Percentiles rank a stretch among this genome's conserved stretches.
phyloP scores from a whole-genome alignment of 257 asterid species.

The Solanum raphanifolium region DNA sequence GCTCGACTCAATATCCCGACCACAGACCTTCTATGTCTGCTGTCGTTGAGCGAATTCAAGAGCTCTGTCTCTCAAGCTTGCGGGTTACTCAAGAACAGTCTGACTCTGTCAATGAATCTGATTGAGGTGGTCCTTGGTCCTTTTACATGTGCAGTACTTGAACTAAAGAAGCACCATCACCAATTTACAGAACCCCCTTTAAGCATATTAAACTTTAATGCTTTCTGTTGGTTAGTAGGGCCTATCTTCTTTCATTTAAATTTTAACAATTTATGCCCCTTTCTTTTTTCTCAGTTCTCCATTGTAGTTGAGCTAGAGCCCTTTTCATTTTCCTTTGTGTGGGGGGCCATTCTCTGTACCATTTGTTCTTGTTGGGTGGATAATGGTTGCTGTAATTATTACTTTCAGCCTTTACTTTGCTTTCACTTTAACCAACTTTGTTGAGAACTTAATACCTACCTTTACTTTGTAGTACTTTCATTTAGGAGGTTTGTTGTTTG shows the following conservation, averaged over 20 bases:
- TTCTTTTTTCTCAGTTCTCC: background rate
- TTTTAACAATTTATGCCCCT: conserved; percentile 2
- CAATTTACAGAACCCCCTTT: background rate
- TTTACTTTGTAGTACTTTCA: background rate
- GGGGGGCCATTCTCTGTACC: background rate
- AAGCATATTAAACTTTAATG: background rate
- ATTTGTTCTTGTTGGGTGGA: conserved; percentile 17
- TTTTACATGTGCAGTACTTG: background rate
- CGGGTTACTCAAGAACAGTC: background rate
- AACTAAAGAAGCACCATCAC: background rate
- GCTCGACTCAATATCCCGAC: conserved; percentile 30
- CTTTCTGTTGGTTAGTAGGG: conserved; percentile 2
- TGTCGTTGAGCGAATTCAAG: conserved; percentile 22
- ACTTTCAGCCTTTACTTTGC: conserved; percentile 20
- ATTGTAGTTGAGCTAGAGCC: background rate
- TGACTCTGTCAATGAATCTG: conserved; percentile 19
- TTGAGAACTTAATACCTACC: conserved; percentile 4
- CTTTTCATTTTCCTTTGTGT: conserved; percentile 4
- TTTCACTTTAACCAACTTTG: conserved; percentile 18
- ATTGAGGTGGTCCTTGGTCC: conserved; percentile 2
- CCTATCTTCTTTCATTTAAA: conserved; percentile 1
- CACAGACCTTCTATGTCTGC: conserved; percentile 23
- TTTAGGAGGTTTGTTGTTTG: background rate
- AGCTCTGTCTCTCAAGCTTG: conserved; percentile 13
- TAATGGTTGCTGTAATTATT: conserved; percentile 25